Percentiles rank a stretch among this genome's conserved stretches.
Evolutionary conservation across 495 filamentous ascomycete genomes (phyloP).

Genomic region (Trichoderma parareesei): DNA sequence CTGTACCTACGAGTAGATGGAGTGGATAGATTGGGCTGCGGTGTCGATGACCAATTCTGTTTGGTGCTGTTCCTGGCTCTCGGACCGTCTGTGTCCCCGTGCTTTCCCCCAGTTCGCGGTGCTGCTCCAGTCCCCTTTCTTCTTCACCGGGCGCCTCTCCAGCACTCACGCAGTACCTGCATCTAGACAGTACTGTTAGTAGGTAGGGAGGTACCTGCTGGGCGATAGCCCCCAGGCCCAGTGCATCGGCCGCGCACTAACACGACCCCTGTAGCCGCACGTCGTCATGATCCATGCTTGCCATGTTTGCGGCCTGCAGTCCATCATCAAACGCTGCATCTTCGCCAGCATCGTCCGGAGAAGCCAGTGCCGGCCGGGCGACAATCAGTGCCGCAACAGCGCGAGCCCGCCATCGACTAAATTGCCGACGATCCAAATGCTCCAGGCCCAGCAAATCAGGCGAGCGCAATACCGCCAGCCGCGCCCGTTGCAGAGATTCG

Average conservation of each 20-base stretch:
- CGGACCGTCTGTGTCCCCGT: constrained; percentile 2
- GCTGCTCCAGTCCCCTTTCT: too few species aligned
- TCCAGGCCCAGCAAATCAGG: neutral
- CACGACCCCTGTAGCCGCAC: too few species aligned
- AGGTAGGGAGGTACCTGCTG: too few species aligned
- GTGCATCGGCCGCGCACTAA: too few species aligned
- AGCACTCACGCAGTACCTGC: too few species aligned
- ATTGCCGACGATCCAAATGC: constrained; percentile 1
- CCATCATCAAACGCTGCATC: neutral
- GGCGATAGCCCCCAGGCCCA: too few species aligned
- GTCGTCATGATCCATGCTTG: too few species aligned
- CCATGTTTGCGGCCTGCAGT: too few species aligned
- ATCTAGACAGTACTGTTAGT: too few species aligned
- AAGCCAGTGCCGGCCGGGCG: neutral
- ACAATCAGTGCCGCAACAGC: neutral
- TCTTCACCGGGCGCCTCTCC: too few species aligned
- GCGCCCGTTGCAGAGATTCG: neutral
- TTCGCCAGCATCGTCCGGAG: neutral
- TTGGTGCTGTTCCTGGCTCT: neutral
- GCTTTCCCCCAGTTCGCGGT: neutral
- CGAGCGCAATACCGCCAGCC: neutral
- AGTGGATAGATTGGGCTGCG: neutral
- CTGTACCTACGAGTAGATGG: neutral
- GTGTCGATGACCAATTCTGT: too few species aligned
- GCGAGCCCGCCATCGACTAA: neutral